These are phyloP conservation scores for Comarum palustre DNA, from an alignment of 306 rosid genomes.

Conservation along the genomic window DNA sequence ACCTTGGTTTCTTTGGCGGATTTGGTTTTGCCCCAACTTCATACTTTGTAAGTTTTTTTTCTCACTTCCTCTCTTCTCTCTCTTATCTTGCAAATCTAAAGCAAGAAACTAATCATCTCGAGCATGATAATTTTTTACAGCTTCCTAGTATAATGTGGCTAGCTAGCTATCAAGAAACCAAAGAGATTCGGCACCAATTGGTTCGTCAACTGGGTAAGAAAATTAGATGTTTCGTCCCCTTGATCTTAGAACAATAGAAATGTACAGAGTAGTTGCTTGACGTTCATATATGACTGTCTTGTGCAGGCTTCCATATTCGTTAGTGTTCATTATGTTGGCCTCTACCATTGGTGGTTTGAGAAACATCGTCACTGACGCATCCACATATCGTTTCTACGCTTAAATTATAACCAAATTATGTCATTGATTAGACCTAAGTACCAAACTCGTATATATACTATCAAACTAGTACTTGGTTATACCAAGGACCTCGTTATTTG, in stretches of 20 bases:
- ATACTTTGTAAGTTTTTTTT: constrained; percentile 50
- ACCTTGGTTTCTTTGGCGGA: constrained; percentile 94
- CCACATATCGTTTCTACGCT: constrained; percentile 76
- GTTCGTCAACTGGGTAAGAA: constrained; percentile 89
- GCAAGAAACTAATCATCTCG: neutral
- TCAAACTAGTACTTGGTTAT: neutral
- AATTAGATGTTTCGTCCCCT: neutral
- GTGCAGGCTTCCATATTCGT: constrained; percentile 57
- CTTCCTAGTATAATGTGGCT: constrained; percentile 95
- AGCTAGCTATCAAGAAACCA: constrained; percentile 80
- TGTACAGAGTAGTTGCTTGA: neutral
- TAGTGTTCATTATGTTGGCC: constrained; percentile 76
- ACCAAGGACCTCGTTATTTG: neutral
- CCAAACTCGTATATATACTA: neutral
- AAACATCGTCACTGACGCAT: constrained; percentile 74
- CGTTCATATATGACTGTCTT: constrained; percentile 2
- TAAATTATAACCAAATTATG: constrained; percentile 18
- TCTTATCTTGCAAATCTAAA: neutral
- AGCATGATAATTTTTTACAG: constrained; percentile 35
- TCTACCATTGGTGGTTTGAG: constrained; percentile 89
- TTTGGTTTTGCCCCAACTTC: constrained; percentile 94
- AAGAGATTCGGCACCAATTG: constrained; percentile 68
- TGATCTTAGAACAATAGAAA: neutral
- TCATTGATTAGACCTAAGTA: neutral
- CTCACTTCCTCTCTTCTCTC: neutral